phyloP scores from a whole-genome alignment of 306 rosid genomes.

The Malus orientalis region DNA sequence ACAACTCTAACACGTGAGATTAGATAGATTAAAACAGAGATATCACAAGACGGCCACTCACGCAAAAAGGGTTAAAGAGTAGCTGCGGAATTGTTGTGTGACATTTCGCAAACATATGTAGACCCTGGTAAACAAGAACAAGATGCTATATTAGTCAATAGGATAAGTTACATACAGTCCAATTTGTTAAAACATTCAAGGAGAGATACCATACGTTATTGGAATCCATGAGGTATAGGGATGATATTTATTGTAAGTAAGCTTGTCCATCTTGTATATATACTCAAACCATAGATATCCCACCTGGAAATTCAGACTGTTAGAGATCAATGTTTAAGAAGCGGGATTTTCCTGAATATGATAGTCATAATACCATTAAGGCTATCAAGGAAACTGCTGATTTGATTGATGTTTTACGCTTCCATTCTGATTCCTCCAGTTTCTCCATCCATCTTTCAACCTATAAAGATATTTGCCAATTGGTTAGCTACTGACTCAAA shows the following conservation, averaged over 20 bases:
- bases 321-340: slow-evolving; percentile 11
- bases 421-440: slow-evolving; percentile 78
- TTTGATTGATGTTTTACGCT: slow-evolving; percentile 72
- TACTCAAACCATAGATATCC: slow-evolving; percentile 87
- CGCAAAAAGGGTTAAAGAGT: slow-evolving; percentile 75
- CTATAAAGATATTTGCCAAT: slow-evolving; percentile 34
- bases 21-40: neutral
- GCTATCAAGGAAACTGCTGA: slow-evolving; percentile 47
- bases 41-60: slow-evolving; percentile 33
- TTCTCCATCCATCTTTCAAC: slow-evolving; percentile 95
- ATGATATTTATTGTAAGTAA: slow-evolving; percentile 81
- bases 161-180: slow-evolving; percentile 5
- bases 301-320: slow-evolving; percentile 36
- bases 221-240: slow-evolving; percentile 99
- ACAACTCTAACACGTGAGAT: neutral
- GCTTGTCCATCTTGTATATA: slow-evolving; percentile 84
- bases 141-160: slow-evolving; percentile 8
- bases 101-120: slow-evolving; percentile 84
- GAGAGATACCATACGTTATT: slow-evolving; percentile 61
- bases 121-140: slow-evolving; percentile 46
- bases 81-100: slow-evolving; percentile 74
- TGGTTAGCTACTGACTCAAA: slow-evolving; percentile 9
- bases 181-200: slow-evolving; percentile 7
- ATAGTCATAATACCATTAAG: slow-evolving; percentile 38
- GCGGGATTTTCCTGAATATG: slow-evolving; percentile 1